Evolutionary conservation across 257 asterid species (phyloP).

Genomic region (Sherardia arvensis): DNA sequence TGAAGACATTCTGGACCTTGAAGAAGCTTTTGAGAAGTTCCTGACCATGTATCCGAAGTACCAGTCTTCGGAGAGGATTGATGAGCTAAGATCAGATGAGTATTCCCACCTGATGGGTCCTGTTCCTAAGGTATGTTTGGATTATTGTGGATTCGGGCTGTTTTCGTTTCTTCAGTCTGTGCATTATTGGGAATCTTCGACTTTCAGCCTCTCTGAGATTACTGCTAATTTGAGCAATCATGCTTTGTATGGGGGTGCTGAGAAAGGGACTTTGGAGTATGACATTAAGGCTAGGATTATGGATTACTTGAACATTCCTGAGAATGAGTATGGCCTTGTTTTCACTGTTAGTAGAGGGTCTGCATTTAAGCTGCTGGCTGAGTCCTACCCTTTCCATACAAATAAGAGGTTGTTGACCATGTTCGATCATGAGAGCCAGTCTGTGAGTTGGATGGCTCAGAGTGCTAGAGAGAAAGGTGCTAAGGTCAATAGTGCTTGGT

Average conservation of each 20-base stretch:
- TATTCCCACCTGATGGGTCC: slow-evolving; percentile 66
- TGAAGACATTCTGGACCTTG: slow-evolving; percentile 58
- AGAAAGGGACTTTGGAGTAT: slow-evolving; percentile 68
- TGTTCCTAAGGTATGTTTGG: slow-evolving; percentile 80
- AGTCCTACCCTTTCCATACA: slow-evolving; percentile 91
- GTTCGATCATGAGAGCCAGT: slow-evolving; percentile 98
- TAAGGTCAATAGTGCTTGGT: slow-evolving; percentile 92
- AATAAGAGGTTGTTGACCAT: slow-evolving; percentile 88
- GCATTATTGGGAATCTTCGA: slow-evolving; percentile 93
- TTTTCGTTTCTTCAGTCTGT: slow-evolving; percentile 89
- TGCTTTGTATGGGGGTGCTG: slow-evolving; percentile 95
- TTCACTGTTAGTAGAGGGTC: slow-evolving; percentile 98
- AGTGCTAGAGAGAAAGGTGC: slow-evolving; percentile 96
- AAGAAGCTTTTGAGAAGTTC: slow-evolving; percentile 72
- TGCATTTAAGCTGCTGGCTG: slow-evolving; percentile 86
- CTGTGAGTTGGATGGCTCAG: slow-evolving; percentile 96
- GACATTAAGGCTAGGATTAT: slow-evolving; percentile 78
- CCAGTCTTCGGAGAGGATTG: slow-evolving; percentile 75
- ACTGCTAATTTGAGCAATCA: slow-evolving; percentile 96
- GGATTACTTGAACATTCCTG: slow-evolving; percentile 96
- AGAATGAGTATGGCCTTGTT: slow-evolving; percentile 91
- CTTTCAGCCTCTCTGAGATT: slow-evolving; percentile 91
- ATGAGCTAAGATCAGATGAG: slow-evolving; percentile 79
- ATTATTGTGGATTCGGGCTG: slow-evolving; percentile 95
- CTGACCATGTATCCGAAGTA: slow-evolving; percentile 90